phyloP scores from a whole-genome alignment of 805 yeast genomes.

The Debaryomyces prosopidis region DNA sequence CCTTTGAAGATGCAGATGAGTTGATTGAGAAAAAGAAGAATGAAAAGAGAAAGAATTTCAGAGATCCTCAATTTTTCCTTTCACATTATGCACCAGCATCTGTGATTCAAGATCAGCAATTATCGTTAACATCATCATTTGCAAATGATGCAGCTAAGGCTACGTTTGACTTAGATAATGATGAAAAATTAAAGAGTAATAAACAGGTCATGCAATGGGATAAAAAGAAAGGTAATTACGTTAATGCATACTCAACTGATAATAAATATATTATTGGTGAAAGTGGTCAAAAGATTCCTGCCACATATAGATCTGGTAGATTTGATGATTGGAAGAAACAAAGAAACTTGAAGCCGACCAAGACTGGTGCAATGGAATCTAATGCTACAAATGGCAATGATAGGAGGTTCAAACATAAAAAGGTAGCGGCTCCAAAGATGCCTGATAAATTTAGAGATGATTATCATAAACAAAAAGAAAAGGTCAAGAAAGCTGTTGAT shows the following conservation, averaged over 20 bases:
- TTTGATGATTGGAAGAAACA: constrained; percentile 89
- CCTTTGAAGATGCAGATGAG: constrained; percentile 56
- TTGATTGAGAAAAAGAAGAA: constrained; percentile 26
- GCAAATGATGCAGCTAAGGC: constrained; percentile 84
- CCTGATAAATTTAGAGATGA: constrained; percentile 94
- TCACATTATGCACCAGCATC: constrained; percentile 87
- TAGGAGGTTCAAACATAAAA: constrained; percentile 68
- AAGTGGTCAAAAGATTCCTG: constrained; percentile 90
- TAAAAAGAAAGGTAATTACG: constrained; percentile 85
- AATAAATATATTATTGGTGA: constrained; percentile 91
- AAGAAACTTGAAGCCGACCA: constrained; percentile 53
- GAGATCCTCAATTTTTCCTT: constrained; percentile 78
- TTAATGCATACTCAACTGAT: constrained; percentile 77
- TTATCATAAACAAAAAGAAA: constrained; percentile 76
- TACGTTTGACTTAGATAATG: constrained; percentile 77
- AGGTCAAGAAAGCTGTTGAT: constrained; percentile 77
- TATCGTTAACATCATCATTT: constrained; percentile 59
- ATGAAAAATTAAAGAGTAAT: constrained; percentile 70
- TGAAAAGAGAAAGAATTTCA: constrained; percentile 50
- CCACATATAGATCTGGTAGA: constrained; percentile 85
- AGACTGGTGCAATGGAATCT: constrained; percentile 56
- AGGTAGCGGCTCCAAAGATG: constrained; percentile 74
- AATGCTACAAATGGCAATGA: constrained; percentile 27
- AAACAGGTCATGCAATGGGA: constrained; percentile 88
- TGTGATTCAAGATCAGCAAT: constrained; percentile 79